Conservation (phyloP, 345 rosid species). For the Aurinia saxatilis region DNA sequence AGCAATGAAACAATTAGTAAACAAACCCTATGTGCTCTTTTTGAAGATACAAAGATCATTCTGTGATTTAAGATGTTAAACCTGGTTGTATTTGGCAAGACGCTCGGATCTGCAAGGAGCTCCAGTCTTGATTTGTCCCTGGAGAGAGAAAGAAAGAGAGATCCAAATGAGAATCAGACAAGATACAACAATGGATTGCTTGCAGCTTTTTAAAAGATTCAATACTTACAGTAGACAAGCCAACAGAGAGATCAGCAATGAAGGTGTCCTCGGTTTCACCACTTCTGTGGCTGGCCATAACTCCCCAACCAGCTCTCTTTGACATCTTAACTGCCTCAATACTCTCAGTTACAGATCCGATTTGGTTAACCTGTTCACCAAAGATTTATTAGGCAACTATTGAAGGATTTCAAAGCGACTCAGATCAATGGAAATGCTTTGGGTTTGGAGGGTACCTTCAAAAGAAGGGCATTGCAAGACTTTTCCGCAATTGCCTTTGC, state of each 20-base stretch:
- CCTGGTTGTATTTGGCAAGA: constrained; percentile 96
- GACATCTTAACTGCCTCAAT: constrained; percentile 98
- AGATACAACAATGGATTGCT: not conserved
- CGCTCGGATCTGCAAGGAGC: constrained; percentile 99
- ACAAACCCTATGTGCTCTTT: not conserved
- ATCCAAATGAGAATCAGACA: not conserved
- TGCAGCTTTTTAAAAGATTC: not conserved
- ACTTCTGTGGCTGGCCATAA: constrained; percentile 97
- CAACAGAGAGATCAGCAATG: constrained; percentile 91
- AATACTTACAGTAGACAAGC: constrained; percentile 71
- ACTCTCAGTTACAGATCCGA: constrained; percentile 94
- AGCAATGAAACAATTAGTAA: not conserved
- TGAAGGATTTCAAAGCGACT: not conserved
- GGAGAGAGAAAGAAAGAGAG: not conserved
- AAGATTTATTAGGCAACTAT: not conserved
- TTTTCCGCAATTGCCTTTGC: constrained; percentile 81
- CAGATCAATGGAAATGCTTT: too few relatives aligned
- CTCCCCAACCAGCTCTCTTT: constrained; percentile 97
- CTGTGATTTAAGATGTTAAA: constrained; percentile 11
- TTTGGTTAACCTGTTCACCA: constrained; percentile 79
- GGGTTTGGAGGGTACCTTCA: constrained; percentile 46
- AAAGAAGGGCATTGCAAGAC: constrained; percentile 90
- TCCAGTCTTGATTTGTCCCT: constrained; percentile 98
- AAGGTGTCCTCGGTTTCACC: constrained; percentile 98
- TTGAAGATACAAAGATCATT: not conserved